Evolutionary conservation across 1,139 yeast genomes (phyloP), one percentile per base, ranked within the genome.

Genomic region (Debaryomycetaceae sp.): DNA sequence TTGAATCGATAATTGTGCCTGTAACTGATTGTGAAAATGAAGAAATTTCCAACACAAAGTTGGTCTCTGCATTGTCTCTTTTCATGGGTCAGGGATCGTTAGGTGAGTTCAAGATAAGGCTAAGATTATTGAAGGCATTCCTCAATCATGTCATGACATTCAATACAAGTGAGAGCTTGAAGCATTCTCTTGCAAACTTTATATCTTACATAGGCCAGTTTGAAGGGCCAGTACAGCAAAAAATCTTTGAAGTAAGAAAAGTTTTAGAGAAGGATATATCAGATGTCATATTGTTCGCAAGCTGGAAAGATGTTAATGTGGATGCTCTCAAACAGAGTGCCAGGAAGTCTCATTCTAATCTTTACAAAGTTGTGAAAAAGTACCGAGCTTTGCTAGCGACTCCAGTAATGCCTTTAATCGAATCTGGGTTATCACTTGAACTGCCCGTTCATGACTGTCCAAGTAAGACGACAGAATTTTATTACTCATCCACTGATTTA

Each of bases 241-340:
- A 67, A 14, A 61, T 89, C 18, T 54, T 51, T 0, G 58, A 59
- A 1, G 72, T 73, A 1, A 79, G 75, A 55, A 78, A 73, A 50
- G 61, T 64, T 6, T 65, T 92, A 31, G 89, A 83, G 45, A 91
- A 89, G 55, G 92, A 88, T 40, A 78, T 92, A 18, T 73, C 80
- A 34, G 98, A 94, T 44, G 83, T 89, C 5, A 88, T 92, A 37
- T 66, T 88, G 37, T 70, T 94, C 24, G 97, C 98, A 1, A 87
- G 96, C 56, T 94, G 98, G 98, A 89, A 91, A 53, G 99, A 94
- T 63, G 92, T 91, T 9, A 94, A 94, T 54, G 81, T 89, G 36
- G 95, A 85, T 56, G 96, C 98, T 0, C 73, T 94, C 51, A 88
- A 87, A 51, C 97, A 91, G 61, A 87, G 96, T 64, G 92, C 98